Conservation (phyloP, 305 asterid genomes). For the Plantago coronopus region DNA sequence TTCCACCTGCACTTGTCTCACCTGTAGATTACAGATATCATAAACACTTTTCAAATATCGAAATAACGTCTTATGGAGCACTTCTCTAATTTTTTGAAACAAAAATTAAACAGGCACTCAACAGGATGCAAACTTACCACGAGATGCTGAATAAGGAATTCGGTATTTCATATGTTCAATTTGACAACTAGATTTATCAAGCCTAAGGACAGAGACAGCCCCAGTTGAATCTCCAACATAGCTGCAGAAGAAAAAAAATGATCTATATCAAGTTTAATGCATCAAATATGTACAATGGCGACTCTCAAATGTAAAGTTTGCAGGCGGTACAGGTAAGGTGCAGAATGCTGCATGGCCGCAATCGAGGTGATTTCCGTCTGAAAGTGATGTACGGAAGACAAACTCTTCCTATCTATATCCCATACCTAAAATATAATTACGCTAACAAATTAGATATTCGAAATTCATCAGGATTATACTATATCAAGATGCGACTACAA, state of each 20-base stretch:
- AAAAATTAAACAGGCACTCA: background rate
- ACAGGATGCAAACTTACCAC: conserved; percentile 42
- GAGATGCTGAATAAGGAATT: conserved; percentile 71
- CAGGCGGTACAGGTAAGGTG: conserved; percentile 58
- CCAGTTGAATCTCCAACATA: conserved; percentile 76
- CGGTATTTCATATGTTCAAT: conserved; percentile 69
- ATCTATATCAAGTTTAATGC: conserved; percentile 15
- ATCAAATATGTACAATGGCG: conserved; percentile 10
- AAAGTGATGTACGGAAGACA: conserved; percentile 51
- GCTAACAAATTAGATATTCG: conserved; percentile 20
- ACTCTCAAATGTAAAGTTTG: conserved; percentile 4
- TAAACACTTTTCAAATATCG: too few relatives aligned
- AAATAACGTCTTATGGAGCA: background rate
- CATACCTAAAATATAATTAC: conserved; percentile 57
- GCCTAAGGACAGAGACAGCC: conserved; percentile 55
- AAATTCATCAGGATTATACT: conserved; percentile 14
- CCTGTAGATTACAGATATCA: conserved; percentile 31
- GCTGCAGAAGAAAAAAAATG: conserved; percentile 41
- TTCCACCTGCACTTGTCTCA: conserved; percentile 41
- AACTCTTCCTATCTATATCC: conserved; percentile 61
- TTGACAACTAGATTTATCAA: conserved; percentile 38
- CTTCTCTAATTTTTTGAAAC: too few relatives aligned
- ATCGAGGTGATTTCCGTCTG: conserved; percentile 65
- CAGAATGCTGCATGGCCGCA: conserved; percentile 42
- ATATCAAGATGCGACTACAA: background rate